phyloP scores from a whole-genome alignment of 768 basidiomycete genomes.

The Hortiboletus campestris region DNA sequence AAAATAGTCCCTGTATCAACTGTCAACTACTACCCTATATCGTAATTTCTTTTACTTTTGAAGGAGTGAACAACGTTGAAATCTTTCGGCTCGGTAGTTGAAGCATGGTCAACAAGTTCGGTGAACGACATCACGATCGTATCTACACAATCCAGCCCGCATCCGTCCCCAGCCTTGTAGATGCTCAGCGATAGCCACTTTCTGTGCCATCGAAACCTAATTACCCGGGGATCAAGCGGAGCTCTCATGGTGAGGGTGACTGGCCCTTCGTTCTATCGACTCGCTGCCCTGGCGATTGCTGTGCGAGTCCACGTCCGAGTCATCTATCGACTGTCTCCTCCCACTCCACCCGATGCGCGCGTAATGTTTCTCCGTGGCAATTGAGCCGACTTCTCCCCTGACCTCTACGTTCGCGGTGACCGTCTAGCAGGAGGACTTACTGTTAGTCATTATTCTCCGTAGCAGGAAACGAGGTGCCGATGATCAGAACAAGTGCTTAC shows the following conservation, averaged over 20 bases:
- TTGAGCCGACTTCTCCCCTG: background rate
- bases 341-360: too few species aligned
- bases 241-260: background rate
- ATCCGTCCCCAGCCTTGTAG: background rate
- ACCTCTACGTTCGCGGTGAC: background rate
- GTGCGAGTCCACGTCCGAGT: too few species aligned
- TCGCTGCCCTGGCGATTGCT: background rate
- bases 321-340: too few species aligned
- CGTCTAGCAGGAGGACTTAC: too few species aligned
- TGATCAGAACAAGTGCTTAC: too few species aligned
- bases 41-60: background rate
- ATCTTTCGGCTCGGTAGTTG: too few species aligned
- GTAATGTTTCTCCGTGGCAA: background rate
- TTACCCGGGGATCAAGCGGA: background rate
- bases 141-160: too few species aligned
- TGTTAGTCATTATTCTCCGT: too few species aligned
- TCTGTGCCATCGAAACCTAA: background rate
- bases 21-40: background rate
- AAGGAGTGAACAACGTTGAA: background rate
- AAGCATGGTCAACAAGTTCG: too few species aligned
- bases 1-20: conserved; percentile 39
- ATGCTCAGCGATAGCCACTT: background rate
- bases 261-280: background rate
- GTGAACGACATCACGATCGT: too few species aligned
- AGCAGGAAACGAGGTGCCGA: too few species aligned